These are phyloP conservation scores for Fusarium subtropicale DNA, from an alignment of 2,329 filamentous ascomycete genomes.

Conservation along the genomic window DNA sequence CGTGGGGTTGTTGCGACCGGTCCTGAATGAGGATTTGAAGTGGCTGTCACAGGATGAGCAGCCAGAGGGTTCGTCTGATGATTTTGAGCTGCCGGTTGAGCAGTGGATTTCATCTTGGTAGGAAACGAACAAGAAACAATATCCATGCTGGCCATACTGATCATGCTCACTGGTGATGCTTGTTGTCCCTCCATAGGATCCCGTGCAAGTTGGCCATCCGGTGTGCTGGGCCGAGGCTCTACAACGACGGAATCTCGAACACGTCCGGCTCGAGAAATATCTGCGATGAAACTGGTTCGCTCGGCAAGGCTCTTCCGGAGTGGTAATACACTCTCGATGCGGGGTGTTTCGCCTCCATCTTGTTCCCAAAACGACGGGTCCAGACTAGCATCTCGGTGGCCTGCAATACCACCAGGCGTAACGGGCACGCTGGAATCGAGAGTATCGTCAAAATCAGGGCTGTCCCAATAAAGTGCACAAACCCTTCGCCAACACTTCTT, in stretches of 20 bases:
- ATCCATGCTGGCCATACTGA: constrained; percentile 69
- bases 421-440: constrained; percentile 75
- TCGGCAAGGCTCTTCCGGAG: constrained; percentile 42
- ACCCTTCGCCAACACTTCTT: constrained; percentile 98
- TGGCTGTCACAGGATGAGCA: constrained; percentile 68
- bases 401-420: constrained; percentile 78
- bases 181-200: constrained; percentile 40
- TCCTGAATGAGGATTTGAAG: constrained; percentile 59
- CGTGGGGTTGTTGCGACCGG: constrained; percentile 70
- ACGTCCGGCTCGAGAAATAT: constrained; percentile 60
- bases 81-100: constrained; percentile 43
- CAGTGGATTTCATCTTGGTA: constrained; percentile 58
- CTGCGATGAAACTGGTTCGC: constrained; percentile 58
- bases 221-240: constrained; percentile 61
- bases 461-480: constrained; percentile 90
- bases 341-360: constrained; percentile 58
- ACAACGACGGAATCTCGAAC: constrained; percentile 60
- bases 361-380: constrained; percentile 67
- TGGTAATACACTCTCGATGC: constrained; percentile 56
- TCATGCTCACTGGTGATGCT: constrained; percentile 66
- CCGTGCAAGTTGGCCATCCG: constrained; percentile 52
- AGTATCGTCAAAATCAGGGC: constrained; percentile 71
- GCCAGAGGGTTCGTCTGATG: constrained; percentile 58
- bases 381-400: constrained; percentile 66
- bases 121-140: constrained; percentile 74